phyloP scores from a whole-genome alignment of 345 rosid genomes.

The Aquilaria yunnanensis region DNA sequence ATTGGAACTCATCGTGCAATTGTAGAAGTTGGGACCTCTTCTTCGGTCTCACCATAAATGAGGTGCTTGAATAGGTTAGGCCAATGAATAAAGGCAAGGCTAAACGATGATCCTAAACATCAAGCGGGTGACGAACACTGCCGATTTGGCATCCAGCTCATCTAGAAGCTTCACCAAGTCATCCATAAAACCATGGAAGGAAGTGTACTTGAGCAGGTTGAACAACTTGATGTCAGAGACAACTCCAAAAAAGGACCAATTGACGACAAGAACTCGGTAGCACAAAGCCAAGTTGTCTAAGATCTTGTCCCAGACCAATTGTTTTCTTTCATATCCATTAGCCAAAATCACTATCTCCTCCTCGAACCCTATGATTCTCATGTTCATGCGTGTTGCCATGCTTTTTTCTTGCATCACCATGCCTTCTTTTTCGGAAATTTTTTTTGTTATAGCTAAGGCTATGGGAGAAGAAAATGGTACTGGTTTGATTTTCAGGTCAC shows the following conservation, averaged over 20 bases:
- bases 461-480: neutral
- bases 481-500: neutral
- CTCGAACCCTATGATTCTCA: constrained; percentile 45
- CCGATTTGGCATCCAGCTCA: no score
- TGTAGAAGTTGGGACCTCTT: no score
- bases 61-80: constrained; percentile 63
- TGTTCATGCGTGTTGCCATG: constrained; percentile 52
- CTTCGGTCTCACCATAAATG: constrained; percentile 5
- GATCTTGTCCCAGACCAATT: constrained; percentile 55
- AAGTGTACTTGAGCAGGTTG: constrained; percentile 49
- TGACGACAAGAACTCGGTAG: constrained; percentile 50
- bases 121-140: constrained; percentile 68
- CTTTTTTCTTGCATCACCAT: constrained; percentile 36
- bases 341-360: constrained; percentile 39
- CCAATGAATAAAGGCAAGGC: constrained; percentile 70
- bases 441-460: neutral
- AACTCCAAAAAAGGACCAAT: constrained; percentile 72
- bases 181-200: constrained; percentile 50
- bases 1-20: no score
- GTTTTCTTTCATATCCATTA: constrained; percentile 71
- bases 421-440: neutral
- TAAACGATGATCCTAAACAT: constrained; percentile 78
- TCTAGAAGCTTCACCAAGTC: constrained; percentile 56
- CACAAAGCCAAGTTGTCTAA: constrained; percentile 38
- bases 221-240: constrained; percentile 46